A percentile compares a stretch with the other conserved stretches of the same genome.
These are phyloP conservation scores for Chrysosporium queenslandicum DNA, from an alignment of 2,329 filamentous ascomycete species.

Conservation along the genomic window DNA sequence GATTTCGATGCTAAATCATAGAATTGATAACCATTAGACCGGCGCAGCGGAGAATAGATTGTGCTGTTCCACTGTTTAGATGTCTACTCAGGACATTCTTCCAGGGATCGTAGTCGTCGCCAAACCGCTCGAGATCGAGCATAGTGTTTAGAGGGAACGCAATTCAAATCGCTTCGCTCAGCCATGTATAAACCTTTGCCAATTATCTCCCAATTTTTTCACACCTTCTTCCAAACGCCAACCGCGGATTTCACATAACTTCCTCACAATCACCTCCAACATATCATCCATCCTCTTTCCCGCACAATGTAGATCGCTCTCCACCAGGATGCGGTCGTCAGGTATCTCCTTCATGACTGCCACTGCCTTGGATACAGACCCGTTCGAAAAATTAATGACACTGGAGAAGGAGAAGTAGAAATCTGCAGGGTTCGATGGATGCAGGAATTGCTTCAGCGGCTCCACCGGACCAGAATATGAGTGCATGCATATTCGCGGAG, in stretches of 20 bases:
- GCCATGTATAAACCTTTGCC: conserved; percentile 65
- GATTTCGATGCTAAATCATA: no score
- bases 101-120: background rate
- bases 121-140: no score
- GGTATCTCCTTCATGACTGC: conserved; percentile 64
- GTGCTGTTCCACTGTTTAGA: no score
- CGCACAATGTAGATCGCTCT: conserved; percentile 81
- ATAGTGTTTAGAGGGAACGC: background rate
- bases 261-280: conserved; percentile 65
- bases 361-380: conserved; percentile 46
- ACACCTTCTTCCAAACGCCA: conserved; percentile 69
- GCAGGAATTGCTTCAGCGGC: conserved; percentile 65
- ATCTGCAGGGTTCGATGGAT: conserved; percentile 59
- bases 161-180: conserved; percentile 13
- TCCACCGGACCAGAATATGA: conserved; percentile 77
- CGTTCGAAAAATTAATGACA: conserved; percentile 63
- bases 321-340: conserved; percentile 67
- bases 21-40: no score
- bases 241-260: conserved; percentile 64
- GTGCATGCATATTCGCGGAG: conserved; percentile 83
- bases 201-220: conserved; percentile 59
- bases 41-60: no score
- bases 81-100: background rate
- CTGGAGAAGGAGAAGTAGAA: conserved; percentile 85
- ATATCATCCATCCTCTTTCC: conserved; percentile 68